Base-by-base conservation (phyloP, 768 basidiomycete genomes). In the Kwoniella newhampshirensis region DNA sequence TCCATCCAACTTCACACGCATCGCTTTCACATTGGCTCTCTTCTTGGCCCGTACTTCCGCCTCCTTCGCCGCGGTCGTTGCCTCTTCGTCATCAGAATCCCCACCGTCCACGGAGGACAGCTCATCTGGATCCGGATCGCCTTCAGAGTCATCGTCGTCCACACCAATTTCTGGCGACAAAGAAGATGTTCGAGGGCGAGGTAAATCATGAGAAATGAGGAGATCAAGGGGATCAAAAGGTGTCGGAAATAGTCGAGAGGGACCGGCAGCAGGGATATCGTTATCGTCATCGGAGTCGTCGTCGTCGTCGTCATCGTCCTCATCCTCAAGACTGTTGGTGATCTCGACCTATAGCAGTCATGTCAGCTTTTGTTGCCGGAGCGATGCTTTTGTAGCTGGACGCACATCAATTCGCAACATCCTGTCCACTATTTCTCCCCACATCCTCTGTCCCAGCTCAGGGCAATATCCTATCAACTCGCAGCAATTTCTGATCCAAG, bases 341-440 rank as follows among this genome's bases (percentile, higher is more conserved):
- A 99, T 92, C 77, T 99, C 94, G 25, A 96, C 90, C 91, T 93
- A 60, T 46, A n/a, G 39, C 41, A 43, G 18, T 28, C 7, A 51
- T 32, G 44, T 45, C n/a, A 30, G 57, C 43, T 20, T 25, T 20
- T 35, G 25, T 1, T 39, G 30, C 20, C 26, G 11, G 12, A 0
- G 3, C 12, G 25, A 8, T 39, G 4, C 53, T 23, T 35, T 51
- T 30, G 18, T 5, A 20, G 13, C n/a, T 20, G 11, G 17, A 15
- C 23, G 11, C 68, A 93, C 94, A 75, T 99, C 96, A 56, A 99
- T 92, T 76, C 93, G 87, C 28, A 98, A 86, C 26, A 91, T 88
- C n/a, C 91, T 85, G 75, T 96, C 92, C 21, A 99, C 82, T 30
- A 97, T 89, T 0, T 87, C 86, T 2, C 86, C 86, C 30, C 97